Base-by-base conservation (phyloP, 2,329 filamentous ascomycete genomes). In the Ambrosiella cleistominuta region DNA sequence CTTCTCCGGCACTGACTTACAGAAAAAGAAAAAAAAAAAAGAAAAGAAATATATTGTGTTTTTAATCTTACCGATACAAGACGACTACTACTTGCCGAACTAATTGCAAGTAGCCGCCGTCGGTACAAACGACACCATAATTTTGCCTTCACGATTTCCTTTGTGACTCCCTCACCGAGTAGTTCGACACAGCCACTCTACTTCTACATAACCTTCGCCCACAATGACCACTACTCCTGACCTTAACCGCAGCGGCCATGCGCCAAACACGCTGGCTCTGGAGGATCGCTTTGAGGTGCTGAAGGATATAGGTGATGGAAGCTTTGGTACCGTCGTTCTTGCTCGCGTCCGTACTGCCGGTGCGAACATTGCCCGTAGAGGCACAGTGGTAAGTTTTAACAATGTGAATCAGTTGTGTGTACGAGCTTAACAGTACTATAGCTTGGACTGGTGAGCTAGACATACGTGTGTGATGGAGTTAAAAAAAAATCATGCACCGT, bases 221-320 rank as follows among this genome's bases (percentile, higher is more conserved):
- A 58, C 36, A 54, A 62, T 60, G 52, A 53, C 60, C 3, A 45
- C 55, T 42, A 57, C 80, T 67, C 82, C 83, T 70, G 88, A 91
- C 67, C 73, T 82, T 66, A 78, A 84, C 70, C 80, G 83, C 66
- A 79, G 81, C 64, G 74, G 75, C 69, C 66, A 77, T 72, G 68
- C 72, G 70, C 71, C 75, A 61, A 69, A 70, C 56, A 71, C 69
- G 45, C 66, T 83, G 72, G 79, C 82, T 57, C 81, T 98, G 57
- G 90, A 96, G 69, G 93, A 98, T 68, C 83, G 90, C 65, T 98
- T 96, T 69, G 91, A 98, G 71, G 83, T 98, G 58, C 75, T 98
- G 68, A 98, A 97, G 72, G 93, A 98, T 67, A 94, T 98, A 69
- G 93, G 93, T 54, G 93, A 98, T 81, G 93, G 93, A 64, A 97